Evolutionary conservation across 1,284 basidiomycete genomes (phyloP).

Genomic region (Paramarasmius palmivorus): DNA sequence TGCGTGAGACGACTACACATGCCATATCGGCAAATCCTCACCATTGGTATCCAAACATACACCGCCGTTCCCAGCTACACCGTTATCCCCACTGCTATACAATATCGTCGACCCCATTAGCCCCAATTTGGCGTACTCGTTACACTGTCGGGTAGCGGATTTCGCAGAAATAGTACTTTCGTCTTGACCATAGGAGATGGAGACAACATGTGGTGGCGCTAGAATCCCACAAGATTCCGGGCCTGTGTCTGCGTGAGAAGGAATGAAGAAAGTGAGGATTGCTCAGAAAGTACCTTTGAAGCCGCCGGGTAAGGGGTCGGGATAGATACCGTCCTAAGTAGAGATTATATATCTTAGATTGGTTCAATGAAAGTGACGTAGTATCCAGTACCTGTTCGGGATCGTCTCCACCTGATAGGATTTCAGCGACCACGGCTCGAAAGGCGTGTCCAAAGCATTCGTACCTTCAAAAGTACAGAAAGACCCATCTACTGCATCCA

Average conservation of each 20-base stretch:
- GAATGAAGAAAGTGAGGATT: background rate
- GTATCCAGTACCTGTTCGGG: constrained; percentile 29
- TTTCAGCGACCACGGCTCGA: no score
- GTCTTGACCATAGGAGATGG: constrained; percentile 52
- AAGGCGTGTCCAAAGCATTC: no score
- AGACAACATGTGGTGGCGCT: constrained; percentile 51
- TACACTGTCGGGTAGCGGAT: constrained; percentile 53
- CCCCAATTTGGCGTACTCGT: constrained; percentile 55
- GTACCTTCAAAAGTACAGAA: constrained; percentile 54
- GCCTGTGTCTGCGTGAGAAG: constrained; percentile 29
- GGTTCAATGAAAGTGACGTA: background rate
- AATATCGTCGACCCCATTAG: constrained; percentile 49
- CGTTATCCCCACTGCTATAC: constrained; percentile 51
- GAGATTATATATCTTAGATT: background rate
- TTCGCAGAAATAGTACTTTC: constrained; percentile 46
- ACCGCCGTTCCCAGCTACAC: constrained; percentile 42
- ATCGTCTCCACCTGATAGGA: constrained; percentile 53
- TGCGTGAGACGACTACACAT: no score
- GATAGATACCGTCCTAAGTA: constrained; percentile 29
- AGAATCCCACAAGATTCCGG: constrained; percentile 52
- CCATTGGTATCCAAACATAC: constrained; percentile 44
- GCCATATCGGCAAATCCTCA: no score
- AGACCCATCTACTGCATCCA: constrained; percentile 37
- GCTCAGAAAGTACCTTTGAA: constrained; percentile 12
- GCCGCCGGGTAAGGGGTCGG: constrained; percentile 22